Evolutionary conservation across 1,284 basidiomycete species (phyloP).

Genomic region (Ganoderma lingzhi): DNA sequence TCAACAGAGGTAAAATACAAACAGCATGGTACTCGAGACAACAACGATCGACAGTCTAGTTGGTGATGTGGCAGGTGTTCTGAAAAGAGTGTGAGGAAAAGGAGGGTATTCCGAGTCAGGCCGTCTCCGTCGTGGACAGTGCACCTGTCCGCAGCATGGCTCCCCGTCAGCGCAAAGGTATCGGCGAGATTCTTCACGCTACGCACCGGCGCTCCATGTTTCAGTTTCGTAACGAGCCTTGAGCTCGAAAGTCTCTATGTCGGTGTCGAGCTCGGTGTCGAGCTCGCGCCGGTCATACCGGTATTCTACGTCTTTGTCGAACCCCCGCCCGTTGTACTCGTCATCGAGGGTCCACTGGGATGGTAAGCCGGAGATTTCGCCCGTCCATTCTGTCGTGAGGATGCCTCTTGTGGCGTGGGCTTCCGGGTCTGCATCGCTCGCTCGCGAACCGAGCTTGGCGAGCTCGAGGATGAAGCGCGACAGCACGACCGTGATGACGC

Average conservation of each 20-base stretch:
- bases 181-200: not conserved
- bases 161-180: not conserved
- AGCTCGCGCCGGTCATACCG: not conserved
- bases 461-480: constrained; percentile 8
- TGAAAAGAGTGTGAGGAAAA: not conserved
- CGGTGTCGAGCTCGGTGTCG: not conserved
- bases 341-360: not conserved
- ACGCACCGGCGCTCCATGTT: not conserved
- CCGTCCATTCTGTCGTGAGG: constrained; percentile 7
- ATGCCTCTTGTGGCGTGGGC: not conserved
- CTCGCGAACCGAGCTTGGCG: not conserved
- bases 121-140: not conserved
- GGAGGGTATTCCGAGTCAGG: not conserved
- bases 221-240: not conserved
- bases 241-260: not conserved
- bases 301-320: not conserved
- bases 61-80: not conserved
- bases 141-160: not conserved
- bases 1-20: not conserved
- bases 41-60: not conserved
- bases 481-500: not conserved
- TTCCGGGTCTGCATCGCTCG: not conserved
- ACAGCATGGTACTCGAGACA: not conserved
- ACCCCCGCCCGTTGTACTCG: constrained; percentile 6
- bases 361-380: not conserved